A percentile compares a stretch with the other conserved stretches of the same genome.
phyloP scores from a whole-genome alignment of 2,329 filamentous ascomycete genomes.

The Beauveria sp. region DNA sequence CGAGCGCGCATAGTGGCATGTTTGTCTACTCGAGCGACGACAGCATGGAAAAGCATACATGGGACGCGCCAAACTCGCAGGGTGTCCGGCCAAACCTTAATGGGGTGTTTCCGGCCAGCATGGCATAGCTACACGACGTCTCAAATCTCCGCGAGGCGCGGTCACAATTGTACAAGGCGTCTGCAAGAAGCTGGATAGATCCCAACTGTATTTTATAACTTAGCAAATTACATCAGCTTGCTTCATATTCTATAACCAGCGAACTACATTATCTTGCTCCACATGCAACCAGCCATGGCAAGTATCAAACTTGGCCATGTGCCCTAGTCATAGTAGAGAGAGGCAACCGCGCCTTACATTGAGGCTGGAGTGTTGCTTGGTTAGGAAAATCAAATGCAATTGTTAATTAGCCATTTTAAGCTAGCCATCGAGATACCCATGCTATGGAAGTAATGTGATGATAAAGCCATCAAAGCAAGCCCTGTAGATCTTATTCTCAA shows the following conservation, averaged over 20 bases:
- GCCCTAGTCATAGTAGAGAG: no score
- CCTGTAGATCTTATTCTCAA: not conserved
- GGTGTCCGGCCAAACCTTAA: not conserved
- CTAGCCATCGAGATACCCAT: not conserved
- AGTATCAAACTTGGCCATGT: no score
- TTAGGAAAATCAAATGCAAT: not conserved
- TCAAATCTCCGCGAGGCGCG: no score
- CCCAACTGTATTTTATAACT: no score
- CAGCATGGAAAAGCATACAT: not conserved
- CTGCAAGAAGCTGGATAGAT: no score
- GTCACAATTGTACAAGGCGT: no score
- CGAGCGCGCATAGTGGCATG: not conserved
- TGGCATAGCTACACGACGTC: not conserved
- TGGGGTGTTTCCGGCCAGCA: not conserved
- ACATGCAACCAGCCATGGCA: no score
- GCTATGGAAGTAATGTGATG: not conserved
- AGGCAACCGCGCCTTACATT: no score
- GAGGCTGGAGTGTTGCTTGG: not conserved
- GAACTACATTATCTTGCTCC: no score
- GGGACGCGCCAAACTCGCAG: not conserved
- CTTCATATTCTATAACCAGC: no score
- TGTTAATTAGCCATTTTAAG: not conserved
- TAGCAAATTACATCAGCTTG: no score
- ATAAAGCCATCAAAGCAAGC: not conserved
- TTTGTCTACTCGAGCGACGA: constrained; percentile 10